Evolutionary conservation across 805 yeast species (phyloP).

Genomic region (Jamesozyma lodderae): DNA sequence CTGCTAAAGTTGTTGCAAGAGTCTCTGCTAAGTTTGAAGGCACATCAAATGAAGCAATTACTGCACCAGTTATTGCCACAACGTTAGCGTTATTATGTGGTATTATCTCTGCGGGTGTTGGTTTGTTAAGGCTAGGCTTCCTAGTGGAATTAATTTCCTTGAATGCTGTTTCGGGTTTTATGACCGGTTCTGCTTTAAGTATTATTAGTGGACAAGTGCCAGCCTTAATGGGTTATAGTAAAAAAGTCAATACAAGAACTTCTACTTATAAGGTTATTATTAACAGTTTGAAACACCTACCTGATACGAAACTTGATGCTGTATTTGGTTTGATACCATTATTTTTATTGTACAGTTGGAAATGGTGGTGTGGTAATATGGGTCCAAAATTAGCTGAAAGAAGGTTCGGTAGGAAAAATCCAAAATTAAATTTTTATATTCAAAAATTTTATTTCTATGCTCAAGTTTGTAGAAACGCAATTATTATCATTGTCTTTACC

Average conservation of each 20-base stretch:
- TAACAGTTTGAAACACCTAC: constrained; percentile 61
- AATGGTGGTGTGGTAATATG: constrained; percentile 44
- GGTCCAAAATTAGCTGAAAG: constrained; percentile 58
- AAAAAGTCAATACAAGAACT: constrained; percentile 58
- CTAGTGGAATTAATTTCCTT: constrained; percentile 79
- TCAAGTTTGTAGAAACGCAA: constrained; percentile 71
- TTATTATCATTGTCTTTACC: constrained; percentile 74
- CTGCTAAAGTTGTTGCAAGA: constrained; percentile 61
- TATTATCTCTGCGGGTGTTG: constrained; percentile 72
- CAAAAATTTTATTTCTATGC: constrained; percentile 53
- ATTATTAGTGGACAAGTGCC: constrained; percentile 84
- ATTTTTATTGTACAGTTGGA: constrained; percentile 64
- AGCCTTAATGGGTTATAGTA: constrained; percentile 66
- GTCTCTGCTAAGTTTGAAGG: constrained; percentile 46
- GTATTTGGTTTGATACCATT: constrained; percentile 80
- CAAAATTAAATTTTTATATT: constrained; percentile 12
- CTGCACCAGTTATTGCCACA: constrained; percentile 72
- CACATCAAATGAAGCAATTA: constrained; percentile 24
- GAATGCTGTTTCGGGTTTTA: constrained; percentile 90
- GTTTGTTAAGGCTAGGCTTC: constrained; percentile 77
- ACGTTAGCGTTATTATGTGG: constrained; percentile 76
- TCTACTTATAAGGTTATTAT: constrained; percentile 65
- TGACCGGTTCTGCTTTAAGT: constrained; percentile 87
- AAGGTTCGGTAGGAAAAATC: constrained; percentile 19
- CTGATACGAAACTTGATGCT: constrained; percentile 64